Conservation (phyloP, 768 basidiomycete species). For the Collybiopsis luxurians region DNA sequence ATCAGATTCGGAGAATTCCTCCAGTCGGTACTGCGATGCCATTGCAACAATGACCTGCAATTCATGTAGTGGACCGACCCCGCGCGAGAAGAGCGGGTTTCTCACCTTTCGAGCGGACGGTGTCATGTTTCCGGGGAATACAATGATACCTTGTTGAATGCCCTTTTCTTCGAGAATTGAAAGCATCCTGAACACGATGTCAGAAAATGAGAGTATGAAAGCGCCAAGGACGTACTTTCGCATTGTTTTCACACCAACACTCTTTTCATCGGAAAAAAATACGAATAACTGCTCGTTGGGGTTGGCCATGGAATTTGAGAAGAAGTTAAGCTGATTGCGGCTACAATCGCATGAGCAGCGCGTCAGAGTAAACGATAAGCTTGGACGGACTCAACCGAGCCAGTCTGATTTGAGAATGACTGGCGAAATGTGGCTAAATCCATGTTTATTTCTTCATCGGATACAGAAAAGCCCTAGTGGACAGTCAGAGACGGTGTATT, state of each 20-base stretch:
- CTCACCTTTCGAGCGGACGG: slow-evolving; percentile 91
- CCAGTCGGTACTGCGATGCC: slow-evolving; percentile 81
- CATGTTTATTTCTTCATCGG: slow-evolving; percentile 93
- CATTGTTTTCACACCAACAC: slow-evolving; percentile 97
- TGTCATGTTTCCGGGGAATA: slow-evolving; percentile 96
- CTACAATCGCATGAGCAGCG: slow-evolving; percentile 37
- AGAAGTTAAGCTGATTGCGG: slow-evolving; percentile 88
- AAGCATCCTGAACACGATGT: slow-evolving; percentile 60
- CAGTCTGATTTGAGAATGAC: slow-evolving; percentile 68
- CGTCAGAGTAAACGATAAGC: not conserved
- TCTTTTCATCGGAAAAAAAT: slow-evolving; percentile 94
- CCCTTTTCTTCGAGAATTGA: slow-evolving; percentile 88
- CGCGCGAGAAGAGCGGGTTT: slow-evolving; percentile 6
- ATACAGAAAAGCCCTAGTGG: slow-evolving; percentile 84
- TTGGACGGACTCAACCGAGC: slow-evolving; percentile 78
- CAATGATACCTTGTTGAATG: slow-evolving; percentile 89
- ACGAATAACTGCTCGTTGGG: slow-evolving; percentile 83
- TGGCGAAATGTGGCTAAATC: slow-evolving; percentile 75
- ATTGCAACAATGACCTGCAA: slow-evolving; percentile 88
- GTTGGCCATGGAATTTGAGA: slow-evolving; percentile 69
- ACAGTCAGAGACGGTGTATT: slow-evolving; percentile 21
- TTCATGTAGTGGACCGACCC: slow-evolving; percentile 3
- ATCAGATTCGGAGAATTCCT: slow-evolving; percentile 96
- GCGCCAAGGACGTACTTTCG: slow-evolving; percentile 66
- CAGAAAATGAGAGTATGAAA: slow-evolving; percentile 3